phyloP scores from a whole-genome alignment of 108 stramenopile genomes.

The Licmophora abbreviata region DNA sequence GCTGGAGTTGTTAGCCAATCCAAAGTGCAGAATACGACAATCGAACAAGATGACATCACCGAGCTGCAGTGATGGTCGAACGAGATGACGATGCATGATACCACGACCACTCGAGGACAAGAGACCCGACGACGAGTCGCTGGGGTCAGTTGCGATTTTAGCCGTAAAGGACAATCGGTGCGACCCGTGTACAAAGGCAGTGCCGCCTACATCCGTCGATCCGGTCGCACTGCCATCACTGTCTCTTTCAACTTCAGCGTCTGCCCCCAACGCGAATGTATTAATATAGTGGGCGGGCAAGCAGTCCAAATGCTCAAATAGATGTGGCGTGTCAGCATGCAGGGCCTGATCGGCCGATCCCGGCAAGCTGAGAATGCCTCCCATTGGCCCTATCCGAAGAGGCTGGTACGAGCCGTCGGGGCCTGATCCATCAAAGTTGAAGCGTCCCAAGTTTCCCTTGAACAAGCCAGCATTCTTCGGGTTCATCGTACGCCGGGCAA shows the following conservation, averaged over 20 bases:
- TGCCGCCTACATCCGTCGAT: constrained; percentile 54
- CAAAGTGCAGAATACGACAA: constrained; percentile 76
- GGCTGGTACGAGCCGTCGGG: constrained; percentile 73
- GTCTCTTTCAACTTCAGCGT: constrained; percentile 11
- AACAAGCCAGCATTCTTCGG: constrained; percentile 30
- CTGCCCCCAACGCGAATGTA: constrained; percentile 56
- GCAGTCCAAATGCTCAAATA: constrained; percentile 58
- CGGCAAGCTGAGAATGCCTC: constrained; percentile 77
- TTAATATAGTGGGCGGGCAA: constrained; percentile 85
- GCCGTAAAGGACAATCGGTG: constrained; percentile 62
- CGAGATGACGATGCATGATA: constrained; percentile 30
- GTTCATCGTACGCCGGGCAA: constrained; percentile 56
- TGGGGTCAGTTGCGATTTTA: constrained; percentile 17
- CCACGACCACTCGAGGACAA: constrained; percentile 13
- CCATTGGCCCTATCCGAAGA: constrained; percentile 62
- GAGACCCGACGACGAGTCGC: not conserved
- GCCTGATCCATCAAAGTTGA: constrained; percentile 80
- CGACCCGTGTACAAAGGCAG: constrained; percentile 71
- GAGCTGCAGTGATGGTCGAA: constrained; percentile 58
- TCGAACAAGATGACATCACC: constrained; percentile 87
- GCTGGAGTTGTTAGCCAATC: constrained; percentile 66
- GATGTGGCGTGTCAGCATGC: constrained; percentile 85
- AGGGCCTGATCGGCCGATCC: constrained; percentile 78
- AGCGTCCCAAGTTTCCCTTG: constrained; percentile 71
- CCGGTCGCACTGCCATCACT: constrained; percentile 31